Conservation (phyloP, 1,284 basidiomycete species). For the Trametes sp. region DNA sequence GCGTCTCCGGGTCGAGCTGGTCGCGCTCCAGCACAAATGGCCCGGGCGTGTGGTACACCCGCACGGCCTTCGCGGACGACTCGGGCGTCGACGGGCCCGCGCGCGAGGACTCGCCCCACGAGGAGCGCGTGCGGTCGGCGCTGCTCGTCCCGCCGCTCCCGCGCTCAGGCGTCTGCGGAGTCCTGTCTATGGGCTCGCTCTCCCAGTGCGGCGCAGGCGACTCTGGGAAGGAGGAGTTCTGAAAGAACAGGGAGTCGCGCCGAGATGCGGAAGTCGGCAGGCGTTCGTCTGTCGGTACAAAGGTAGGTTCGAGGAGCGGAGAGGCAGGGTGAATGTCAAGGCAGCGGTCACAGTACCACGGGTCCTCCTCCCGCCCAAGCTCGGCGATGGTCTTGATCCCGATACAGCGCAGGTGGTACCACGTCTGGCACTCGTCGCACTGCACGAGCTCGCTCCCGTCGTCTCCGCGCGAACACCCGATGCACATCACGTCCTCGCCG, state of each 20-base stretch:
- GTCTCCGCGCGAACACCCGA: slow-evolving; percentile 65
- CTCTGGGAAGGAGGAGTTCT: slow-evolving; percentile 54
- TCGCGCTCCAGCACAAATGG: slow-evolving; percentile 43
- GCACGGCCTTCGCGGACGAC: slow-evolving; percentile 48
- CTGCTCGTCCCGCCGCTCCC: slow-evolving; percentile 29
- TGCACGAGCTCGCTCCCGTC: slow-evolving; percentile 77
- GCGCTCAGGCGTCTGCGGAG: slow-evolving; percentile 56
- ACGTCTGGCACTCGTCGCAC: slow-evolving; percentile 76
- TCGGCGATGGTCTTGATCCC: slow-evolving; percentile 67
- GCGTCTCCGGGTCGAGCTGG: slow-evolving; percentile 52
- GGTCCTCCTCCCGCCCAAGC: slow-evolving; percentile 76
- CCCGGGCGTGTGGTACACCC: slow-evolving; percentile 54
- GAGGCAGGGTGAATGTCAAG: slow-evolving; percentile 46
- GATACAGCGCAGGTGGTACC: slow-evolving; percentile 81
- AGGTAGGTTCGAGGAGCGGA: slow-evolving; percentile 60
- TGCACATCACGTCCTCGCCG: slow-evolving; percentile 62
- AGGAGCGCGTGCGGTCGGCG: slow-evolving; percentile 46
- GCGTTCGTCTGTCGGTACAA: slow-evolving; percentile 66
- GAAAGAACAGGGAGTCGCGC: slow-evolving; percentile 64
- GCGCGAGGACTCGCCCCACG: slow-evolving; percentile 53
- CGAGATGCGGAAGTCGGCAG: slow-evolving; percentile 34
- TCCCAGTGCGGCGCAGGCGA: slow-evolving; percentile 59
- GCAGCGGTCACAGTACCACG: slow-evolving; percentile 75
- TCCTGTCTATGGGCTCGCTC: slow-evolving; percentile 33
- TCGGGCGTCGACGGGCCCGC: slow-evolving; percentile 60